These are phyloP conservation scores for Sarocladium kiliense DNA, from an alignment of 2,329 filamentous ascomycete species.

Conservation along the genomic window DNA sequence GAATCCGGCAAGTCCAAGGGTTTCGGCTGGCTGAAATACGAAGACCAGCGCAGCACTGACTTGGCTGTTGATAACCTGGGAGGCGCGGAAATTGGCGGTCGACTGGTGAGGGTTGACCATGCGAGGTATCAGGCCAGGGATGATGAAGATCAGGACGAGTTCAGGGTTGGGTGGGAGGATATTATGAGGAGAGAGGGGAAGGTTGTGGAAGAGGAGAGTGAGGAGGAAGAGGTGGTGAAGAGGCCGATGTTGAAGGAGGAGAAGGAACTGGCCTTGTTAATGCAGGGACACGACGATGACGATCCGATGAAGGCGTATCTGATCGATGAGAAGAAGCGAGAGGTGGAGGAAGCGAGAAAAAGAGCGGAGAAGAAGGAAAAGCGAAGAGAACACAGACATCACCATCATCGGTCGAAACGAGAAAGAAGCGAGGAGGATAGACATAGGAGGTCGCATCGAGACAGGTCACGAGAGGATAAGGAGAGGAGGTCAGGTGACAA, in stretches of 20 bases:
- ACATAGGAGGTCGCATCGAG: slow-evolving; percentile 24
- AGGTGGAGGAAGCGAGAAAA: slow-evolving; percentile 66
- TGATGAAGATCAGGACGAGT: slow-evolving; percentile 62
- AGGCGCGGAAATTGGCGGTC: slow-evolving; percentile 75
- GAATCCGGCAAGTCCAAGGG: slow-evolving; percentile 93
- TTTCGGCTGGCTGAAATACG: slow-evolving; percentile 96
- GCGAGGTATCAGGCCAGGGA: slow-evolving; percentile 86
- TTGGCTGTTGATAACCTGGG: slow-evolving; percentile 94
- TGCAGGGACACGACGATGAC: slow-evolving; percentile 83
- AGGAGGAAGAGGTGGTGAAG: slow-evolving; percentile 37
- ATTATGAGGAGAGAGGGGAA: slow-evolving; percentile 49
- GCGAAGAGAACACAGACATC: slow-evolving; percentile 41
- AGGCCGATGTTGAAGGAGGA: slow-evolving; percentile 75
- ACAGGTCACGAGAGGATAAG: slow-evolving; percentile 25
- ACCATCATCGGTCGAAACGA: slow-evolving; percentile 36
- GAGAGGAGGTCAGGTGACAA: slow-evolving; percentile 8
- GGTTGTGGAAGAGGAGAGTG: slow-evolving; percentile 35
- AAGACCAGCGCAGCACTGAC: slow-evolving; percentile 94
- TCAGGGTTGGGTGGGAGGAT: slow-evolving; percentile 54
- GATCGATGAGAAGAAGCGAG: slow-evolving; percentile 85
- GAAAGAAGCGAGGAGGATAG: slow-evolving; percentile 26
- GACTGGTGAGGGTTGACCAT: slow-evolving; percentile 84
- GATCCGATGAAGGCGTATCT: slow-evolving; percentile 96
- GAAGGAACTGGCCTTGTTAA: slow-evolving; percentile 67
- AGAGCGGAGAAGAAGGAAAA: slow-evolving; percentile 42